phyloP scores from a whole-genome alignment of 129 eudicot species.

The Flaveria robusta region DNA sequence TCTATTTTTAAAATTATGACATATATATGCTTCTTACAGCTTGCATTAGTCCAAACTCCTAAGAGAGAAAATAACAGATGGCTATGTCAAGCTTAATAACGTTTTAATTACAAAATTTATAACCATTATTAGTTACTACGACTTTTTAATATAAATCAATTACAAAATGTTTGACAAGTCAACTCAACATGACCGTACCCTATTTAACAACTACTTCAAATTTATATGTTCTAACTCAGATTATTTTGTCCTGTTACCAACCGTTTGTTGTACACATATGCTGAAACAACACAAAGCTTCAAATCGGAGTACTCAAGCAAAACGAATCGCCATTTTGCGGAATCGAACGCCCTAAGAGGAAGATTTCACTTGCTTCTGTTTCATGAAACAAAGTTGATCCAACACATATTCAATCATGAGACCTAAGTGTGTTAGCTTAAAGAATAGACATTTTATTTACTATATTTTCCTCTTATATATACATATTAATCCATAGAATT shows the following conservation, averaged over 20 bases:
- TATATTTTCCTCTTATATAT: constrained; percentile 14
- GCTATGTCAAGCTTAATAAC: no score
- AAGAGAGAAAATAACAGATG: no score
- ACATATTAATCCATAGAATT: constrained; percentile 7
- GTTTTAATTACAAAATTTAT: no score
- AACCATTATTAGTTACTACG: no score
- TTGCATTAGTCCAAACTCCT: no score
- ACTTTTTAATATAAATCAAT: no score
- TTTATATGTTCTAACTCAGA: neutral
- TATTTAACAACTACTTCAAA: neutral
- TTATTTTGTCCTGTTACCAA: neutral
- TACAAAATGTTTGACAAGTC: neutral
- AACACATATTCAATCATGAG: constrained; percentile 22
- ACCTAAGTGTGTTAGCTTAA: constrained; percentile 22
- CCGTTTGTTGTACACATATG: neutral
- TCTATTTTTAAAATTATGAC: neutral
- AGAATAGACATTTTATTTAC: neutral
- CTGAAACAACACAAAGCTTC: neutral
- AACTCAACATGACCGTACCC: neutral
- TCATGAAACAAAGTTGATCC: no score
- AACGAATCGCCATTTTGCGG: no score
- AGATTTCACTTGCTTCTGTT: no score
- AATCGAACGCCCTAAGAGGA: no score
- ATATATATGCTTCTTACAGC: neutral
- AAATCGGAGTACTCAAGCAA: neutral